Base-by-base conservation (phyloP, 306 rosid species). In the Acacia melanoxylon region DNA sequence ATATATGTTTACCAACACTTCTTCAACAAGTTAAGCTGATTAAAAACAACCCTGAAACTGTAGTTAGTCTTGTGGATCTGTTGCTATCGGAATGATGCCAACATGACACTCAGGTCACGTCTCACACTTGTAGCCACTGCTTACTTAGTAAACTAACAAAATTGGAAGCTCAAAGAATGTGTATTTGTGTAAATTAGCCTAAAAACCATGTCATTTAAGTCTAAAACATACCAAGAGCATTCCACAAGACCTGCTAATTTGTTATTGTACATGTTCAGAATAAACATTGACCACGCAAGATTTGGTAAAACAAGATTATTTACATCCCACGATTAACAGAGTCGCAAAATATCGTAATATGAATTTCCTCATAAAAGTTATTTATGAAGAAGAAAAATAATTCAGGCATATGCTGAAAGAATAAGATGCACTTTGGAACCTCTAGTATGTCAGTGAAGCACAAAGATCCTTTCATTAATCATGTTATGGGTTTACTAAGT, bases 181-280 rank as follows among this genome's bases (percentile, higher is more conserved):
- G 8, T 37, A 37, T 37, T 37, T 65, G 42, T 11, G 41, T 11
- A 19, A 33, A 37, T 65, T 10, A 27, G 78, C 69, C 68, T 59
- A 69, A 82, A 40, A 59, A 7, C 79, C 40, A 22, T 67, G 20
- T 40, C 74, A 48, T 29, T 2, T 65, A 40, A 37, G 44, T n/a
- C 25, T 25, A 49, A 56, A 76, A 54, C 76, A 40, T 83, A 45
- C 52, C 69, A 70, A 72, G 37, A 33, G 46, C 48, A 68, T 68
- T 45, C 13, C 67, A 44, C 52, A 33, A 76, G 74, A 27, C 74
- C 27, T 56, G 20, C 51, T 69, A 54, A 29, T 42, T 44, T 42
- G 27, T 35, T n/a, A 40, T 73, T 70, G 51, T 4, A 42, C 5
- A 59, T 29, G 65, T 75, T 52, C 61, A 51, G 31, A 27, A 10